phyloP scores from a whole-genome alignment of 768 basidiomycete species.

The Cyclocybe cylindracea region DNA sequence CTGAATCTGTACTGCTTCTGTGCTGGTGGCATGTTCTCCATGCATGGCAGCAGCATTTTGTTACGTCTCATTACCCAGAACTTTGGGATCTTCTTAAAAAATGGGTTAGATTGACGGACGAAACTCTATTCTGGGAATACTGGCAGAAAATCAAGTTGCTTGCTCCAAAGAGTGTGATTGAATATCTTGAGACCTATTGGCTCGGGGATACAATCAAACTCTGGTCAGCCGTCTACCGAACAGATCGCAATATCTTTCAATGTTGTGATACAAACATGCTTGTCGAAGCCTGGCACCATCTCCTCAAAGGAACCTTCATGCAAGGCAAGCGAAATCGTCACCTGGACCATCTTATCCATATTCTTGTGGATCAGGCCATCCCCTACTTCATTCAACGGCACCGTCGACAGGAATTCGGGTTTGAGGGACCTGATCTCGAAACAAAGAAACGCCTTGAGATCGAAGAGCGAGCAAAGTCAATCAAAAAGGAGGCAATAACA shows the following conservation, averaged over 20 bases:
- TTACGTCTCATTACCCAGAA: conserved; percentile 4
- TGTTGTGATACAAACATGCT: conserved; percentile 28
- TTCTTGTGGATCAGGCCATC: conserved; percentile 14
- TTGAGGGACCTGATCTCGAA: conserved; percentile 21
- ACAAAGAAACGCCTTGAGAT: conserved; percentile 1
- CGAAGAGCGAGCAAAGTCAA: conserved; percentile 6
- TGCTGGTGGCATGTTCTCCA: conserved; percentile 35
- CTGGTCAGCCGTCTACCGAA: conserved; percentile 24
- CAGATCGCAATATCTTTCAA: conserved; percentile 11
- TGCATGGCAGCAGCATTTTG: conserved; percentile 28
- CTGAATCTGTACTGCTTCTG: conserved; percentile 8
- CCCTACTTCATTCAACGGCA: conserved; percentile 15
- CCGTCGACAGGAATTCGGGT: conserved; percentile 17
- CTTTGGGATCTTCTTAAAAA: conserved; percentile 21
- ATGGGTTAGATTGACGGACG: conserved; percentile 18
- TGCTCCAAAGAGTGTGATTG: conserved; percentile 6
- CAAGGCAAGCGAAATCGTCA: conserved; percentile 20
- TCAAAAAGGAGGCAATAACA: too few species aligned
- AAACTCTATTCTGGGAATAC: conserved; percentile 11
- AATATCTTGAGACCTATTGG: conserved; percentile 21
- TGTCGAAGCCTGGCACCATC: conserved; percentile 27
- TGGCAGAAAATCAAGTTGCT: conserved; percentile 15
- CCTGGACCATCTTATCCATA: conserved; percentile 21
- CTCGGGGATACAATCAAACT: conserved; percentile 5
- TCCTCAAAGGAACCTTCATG: conserved; percentile 26